Conservation (phyloP, 2,329 filamentous ascomycete species). For the Clonostachys byssicola region DNA sequence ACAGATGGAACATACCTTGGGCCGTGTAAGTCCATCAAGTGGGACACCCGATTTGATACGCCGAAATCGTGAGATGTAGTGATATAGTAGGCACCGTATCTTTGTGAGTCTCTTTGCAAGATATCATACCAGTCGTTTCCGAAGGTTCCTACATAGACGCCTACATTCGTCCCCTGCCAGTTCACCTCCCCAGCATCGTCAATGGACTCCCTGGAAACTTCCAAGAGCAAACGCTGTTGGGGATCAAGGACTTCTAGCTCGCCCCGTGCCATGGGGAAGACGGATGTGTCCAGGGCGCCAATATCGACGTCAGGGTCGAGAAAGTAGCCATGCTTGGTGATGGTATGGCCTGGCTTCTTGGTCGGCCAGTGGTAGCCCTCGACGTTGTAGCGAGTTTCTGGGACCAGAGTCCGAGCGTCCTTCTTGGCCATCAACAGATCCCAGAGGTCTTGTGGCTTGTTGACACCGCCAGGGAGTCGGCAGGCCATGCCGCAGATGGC, state of each 20-base stretch:
- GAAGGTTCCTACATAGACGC: slow-evolving; percentile 25
- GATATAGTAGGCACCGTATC: slow-evolving; percentile 8
- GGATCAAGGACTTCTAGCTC: slow-evolving; percentile 14
- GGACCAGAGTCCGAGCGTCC: slow-evolving; percentile 4
- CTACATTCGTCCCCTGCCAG: slow-evolving; percentile 18
- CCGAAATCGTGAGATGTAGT: slow-evolving; percentile 1
- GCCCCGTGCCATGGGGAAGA: slow-evolving; percentile 12
- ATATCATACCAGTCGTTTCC: slow-evolving; percentile 22
- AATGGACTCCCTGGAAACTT: slow-evolving; percentile 26
- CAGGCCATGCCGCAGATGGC: slow-evolving; percentile 35
- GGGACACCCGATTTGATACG: background rate
- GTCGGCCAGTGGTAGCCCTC: slow-evolving; percentile 3
- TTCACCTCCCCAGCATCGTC: slow-evolving; percentile 12
- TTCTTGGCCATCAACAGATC: slow-evolving; percentile 17
- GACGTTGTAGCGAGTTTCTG: slow-evolving; percentile 8
- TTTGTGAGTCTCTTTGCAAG: slow-evolving; percentile 10
- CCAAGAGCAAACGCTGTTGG: too few relatives aligned
- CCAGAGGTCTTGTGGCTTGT: slow-evolving; percentile 30
- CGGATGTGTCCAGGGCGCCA: slow-evolving; percentile 12
- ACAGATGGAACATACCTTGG: slow-evolving; percentile 14
- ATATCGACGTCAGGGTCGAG: slow-evolving; percentile 11
- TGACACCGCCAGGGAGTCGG: slow-evolving; percentile 29
- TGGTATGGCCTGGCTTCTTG: slow-evolving; percentile 4
- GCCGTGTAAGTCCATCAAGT: background rate
- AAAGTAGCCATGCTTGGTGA: slow-evolving; percentile 13